Evolutionary conservation across 164 flowering plant genomes (phyloP).

Genomic region (Stephania japonica): DNA sequence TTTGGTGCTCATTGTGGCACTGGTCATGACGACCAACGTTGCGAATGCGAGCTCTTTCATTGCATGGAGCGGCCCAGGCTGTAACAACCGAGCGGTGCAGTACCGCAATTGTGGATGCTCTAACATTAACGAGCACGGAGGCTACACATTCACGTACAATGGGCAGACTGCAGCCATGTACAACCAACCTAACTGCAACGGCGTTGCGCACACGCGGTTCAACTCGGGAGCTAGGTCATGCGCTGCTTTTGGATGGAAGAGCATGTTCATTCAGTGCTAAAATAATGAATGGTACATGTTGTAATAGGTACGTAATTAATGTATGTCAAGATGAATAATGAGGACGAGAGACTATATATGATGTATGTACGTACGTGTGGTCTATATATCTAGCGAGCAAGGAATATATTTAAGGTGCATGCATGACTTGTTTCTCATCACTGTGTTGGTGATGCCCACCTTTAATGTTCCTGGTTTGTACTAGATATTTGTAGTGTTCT

Average conservation of each 20-base stretch:
- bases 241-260: background rate
- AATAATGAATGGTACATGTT: too few relatives aligned
- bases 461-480: too few relatives aligned
- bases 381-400: too few relatives aligned
- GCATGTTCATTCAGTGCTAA: background rate
- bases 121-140: background rate
- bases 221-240: background rate
- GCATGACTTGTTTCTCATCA: too few relatives aligned
- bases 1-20: too few relatives aligned
- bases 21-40: background rate
- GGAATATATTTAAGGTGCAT: too few relatives aligned
- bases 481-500: too few relatives aligned
- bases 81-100: background rate
- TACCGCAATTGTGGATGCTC: background rate
- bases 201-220: background rate
- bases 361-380: too few relatives aligned
- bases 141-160: background rate
- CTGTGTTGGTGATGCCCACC: too few relatives aligned
- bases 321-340: too few relatives aligned
- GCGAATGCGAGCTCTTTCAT: slow-evolving; percentile 7
- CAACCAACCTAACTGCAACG: slow-evolving; percentile 7
- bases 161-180: background rate
- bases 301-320: too few relatives aligned
- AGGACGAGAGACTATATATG: too few relatives aligned
- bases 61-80: slow-evolving; percentile 8